These are phyloP conservation scores for Xylariaceae sp. DNA, from an alignment of 2,329 filamentous ascomycete species.

Conservation along the genomic window DNA sequence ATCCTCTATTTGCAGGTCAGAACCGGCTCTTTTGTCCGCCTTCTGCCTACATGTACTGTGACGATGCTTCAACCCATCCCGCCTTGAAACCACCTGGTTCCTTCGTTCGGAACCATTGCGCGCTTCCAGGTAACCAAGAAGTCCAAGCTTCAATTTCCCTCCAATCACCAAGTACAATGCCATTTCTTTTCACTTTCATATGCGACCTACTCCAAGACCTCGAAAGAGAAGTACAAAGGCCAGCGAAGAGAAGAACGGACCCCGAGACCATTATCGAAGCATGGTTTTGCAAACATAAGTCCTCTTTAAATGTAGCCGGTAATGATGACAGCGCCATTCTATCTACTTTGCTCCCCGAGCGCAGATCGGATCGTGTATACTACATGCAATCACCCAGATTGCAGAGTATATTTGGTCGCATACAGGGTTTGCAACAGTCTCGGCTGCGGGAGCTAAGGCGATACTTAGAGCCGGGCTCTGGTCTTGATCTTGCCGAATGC, in stretches of 20 bases:
- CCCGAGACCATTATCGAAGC: constrained; percentile 41
- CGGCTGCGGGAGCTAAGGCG: constrained; percentile 58
- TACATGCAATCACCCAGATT: constrained; percentile 60
- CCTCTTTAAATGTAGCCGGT: constrained; percentile 51
- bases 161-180: constrained; percentile 32
- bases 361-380: constrained; percentile 74
- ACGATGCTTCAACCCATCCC: not conserved
- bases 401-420: constrained; percentile 62
- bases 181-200: constrained; percentile 64
- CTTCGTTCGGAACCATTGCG: not conserved
- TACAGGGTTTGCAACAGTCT: constrained; percentile 60
- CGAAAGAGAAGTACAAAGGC: constrained; percentile 42
- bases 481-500: constrained; percentile 67
- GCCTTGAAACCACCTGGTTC: not conserved
- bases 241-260: constrained; percentile 28
- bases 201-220: constrained; percentile 71
- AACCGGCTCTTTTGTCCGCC: no score
- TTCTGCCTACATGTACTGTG: no score
- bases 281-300: constrained; percentile 68
- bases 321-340: constrained; percentile 62
- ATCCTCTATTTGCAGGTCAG: no score
- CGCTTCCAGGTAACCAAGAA: not conserved
- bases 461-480: constrained; percentile 55
- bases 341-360: constrained; percentile 72
- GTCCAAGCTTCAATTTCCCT: no score